These are phyloP conservation scores for Betula pendula DNA, from an alignment of 306 rosid species.

Conservation along the genomic window DNA sequence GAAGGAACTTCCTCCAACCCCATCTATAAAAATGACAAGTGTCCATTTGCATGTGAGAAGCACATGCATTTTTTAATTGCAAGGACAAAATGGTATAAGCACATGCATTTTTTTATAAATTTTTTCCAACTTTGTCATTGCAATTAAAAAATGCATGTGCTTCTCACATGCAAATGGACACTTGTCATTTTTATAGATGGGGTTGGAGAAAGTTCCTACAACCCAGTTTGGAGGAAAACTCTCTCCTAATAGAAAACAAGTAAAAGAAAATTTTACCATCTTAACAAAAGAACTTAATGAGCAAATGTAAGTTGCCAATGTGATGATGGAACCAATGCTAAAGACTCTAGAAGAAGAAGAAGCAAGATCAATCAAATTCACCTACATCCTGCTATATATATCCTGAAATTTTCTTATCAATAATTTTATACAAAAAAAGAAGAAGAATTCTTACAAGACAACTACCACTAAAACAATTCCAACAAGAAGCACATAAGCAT, in stretches of 20 bases:
- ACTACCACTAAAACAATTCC: slow-evolving; percentile 20
- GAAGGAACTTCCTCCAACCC: no score
- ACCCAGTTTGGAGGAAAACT: no score
- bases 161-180: no score
- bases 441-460: background rate
- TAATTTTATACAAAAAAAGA: background rate
- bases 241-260: background rate
- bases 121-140: no score
- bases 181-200: no score
- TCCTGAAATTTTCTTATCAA: background rate
- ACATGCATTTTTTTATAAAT: no score
- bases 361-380: background rate
- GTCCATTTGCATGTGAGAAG: no score
- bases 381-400: background rate
- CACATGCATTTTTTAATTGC: no score
- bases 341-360: background rate
- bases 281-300: background rate
- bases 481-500: background rate
- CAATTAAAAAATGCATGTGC: no score
- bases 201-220: no score
- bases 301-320: background rate
- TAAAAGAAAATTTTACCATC: background rate
- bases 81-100: no score
- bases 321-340: background rate
- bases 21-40: no score